Conservation (phyloP, 2,329 filamentous ascomycete genomes). For the Stachybotrys chartarum region DNA sequence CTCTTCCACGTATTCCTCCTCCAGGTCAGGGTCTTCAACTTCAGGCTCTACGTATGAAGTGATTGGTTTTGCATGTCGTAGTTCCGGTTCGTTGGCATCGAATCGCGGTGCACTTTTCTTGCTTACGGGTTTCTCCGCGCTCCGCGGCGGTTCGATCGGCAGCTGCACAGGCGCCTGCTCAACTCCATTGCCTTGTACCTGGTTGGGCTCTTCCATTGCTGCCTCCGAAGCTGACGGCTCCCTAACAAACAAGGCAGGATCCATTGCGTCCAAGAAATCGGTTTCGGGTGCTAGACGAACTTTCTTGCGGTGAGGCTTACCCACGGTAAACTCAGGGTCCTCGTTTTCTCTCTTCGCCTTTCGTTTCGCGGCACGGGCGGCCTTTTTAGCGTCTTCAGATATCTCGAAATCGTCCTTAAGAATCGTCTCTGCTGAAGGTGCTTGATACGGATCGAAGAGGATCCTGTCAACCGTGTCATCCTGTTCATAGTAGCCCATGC, state of each 20-base stretch:
- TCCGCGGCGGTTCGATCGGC: background rate
- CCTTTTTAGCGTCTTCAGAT: slow-evolving; percentile 49
- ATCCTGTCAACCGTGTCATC: slow-evolving; percentile 51
- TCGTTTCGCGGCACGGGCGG: slow-evolving; percentile 44
- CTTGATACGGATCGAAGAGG: slow-evolving; percentile 52
- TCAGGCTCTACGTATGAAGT: slow-evolving; percentile 39
- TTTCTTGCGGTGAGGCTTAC: slow-evolving; percentile 37
- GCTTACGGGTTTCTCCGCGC: slow-evolving; percentile 7
- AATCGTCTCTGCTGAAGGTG: slow-evolving; percentile 38
- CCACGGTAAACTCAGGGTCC: slow-evolving; percentile 44
- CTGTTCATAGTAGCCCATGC: slow-evolving; percentile 55
- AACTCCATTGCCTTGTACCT: slow-evolving; percentile 3
- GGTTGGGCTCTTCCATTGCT: slow-evolving; percentile 12
- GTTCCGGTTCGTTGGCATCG: slow-evolving; percentile 38
- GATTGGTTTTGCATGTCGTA: slow-evolving; percentile 46
- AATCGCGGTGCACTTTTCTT: slow-evolving; percentile 17
- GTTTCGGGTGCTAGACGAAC: slow-evolving; percentile 16
- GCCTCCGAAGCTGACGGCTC: slow-evolving; percentile 7
- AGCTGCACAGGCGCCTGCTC: slow-evolving; percentile 1
- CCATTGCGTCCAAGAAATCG: slow-evolving; percentile 34
- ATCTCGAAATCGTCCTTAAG: slow-evolving; percentile 36
- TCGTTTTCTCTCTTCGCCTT: slow-evolving; percentile 46
- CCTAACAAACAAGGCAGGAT: slow-evolving; percentile 43
- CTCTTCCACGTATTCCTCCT: slow-evolving; percentile 7
- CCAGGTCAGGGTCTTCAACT: slow-evolving; percentile 31